Evolutionary conservation across 495 filamentous ascomycete species (phyloP).

Genomic region (Elaphomyces granulatus): DNA sequence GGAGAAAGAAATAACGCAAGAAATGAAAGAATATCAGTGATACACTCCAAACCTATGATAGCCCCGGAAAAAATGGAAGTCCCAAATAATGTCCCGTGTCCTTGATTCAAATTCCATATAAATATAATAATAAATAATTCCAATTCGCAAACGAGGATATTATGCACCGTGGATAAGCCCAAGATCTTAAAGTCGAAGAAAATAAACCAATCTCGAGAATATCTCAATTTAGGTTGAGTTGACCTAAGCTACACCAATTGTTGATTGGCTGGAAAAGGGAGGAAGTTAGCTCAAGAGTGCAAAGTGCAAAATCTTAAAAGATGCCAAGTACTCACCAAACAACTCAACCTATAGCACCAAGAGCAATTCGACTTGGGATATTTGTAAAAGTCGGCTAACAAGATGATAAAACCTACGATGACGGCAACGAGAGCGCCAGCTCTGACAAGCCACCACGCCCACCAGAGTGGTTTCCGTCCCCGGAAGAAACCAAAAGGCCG

Average conservation of each 20-base stretch:
- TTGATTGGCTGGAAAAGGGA: constrained; percentile 43
- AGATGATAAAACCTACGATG: constrained; percentile 65
- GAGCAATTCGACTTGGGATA: constrained; percentile 52
- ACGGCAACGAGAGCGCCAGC: constrained; percentile 65
- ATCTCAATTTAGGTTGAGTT: constrained; percentile 18
- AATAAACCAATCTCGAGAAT: not conserved
- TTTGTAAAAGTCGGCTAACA: constrained; percentile 82
- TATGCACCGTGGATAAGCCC: not conserved
- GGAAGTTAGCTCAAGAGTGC: constrained; percentile 14
- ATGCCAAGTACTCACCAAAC: constrained; percentile 52
- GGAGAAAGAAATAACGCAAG: no score
- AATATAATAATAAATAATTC: no score
- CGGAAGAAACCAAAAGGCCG: constrained; percentile 75
- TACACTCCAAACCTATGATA: no score
- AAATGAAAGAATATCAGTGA: no score
- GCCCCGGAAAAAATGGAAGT: no score
- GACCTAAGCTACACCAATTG: constrained; percentile 63
- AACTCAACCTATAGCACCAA: constrained; percentile 93
- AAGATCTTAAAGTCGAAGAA: not conserved
- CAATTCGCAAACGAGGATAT: not conserved
- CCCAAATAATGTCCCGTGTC: no score
- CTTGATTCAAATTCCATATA: no score
- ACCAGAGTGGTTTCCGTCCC: constrained; percentile 84
- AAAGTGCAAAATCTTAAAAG: constrained; percentile 2
- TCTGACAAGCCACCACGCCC: constrained; percentile 90